Conservation (phyloP, 768 basidiomycete genomes). For the Leccinellum rugosiceps region DNA sequence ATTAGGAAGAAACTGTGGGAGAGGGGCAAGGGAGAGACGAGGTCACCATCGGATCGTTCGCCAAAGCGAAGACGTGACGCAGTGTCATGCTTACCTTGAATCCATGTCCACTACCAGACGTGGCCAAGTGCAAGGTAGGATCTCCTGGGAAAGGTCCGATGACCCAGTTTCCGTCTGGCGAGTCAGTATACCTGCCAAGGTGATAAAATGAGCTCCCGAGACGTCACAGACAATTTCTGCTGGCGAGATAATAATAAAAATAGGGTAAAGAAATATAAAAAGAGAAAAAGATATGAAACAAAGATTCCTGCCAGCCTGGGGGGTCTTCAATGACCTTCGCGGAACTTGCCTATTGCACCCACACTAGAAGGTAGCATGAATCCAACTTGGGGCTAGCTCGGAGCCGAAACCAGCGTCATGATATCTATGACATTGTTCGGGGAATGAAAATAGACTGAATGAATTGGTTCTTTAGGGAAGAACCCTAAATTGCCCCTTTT, state of each 20-base stretch:
- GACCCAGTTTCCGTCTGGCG: slow-evolving; percentile 84
- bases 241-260: background rate
- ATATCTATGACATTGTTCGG: too few relatives aligned
- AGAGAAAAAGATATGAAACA: background rate
- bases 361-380: background rate
- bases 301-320: background rate
- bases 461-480: too few relatives aligned
- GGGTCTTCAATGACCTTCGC: slow-evolving; percentile 9
- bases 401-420: background rate
- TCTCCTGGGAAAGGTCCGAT: slow-evolving; percentile 70
- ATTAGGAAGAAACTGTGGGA: slow-evolving; percentile 75
- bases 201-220: background rate
- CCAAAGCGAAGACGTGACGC: background rate
- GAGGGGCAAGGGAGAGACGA: background rate
- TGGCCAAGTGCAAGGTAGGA: slow-evolving; percentile 69
- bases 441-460: background rate
- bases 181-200: slow-evolving; percentile 77
- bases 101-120: slow-evolving; percentile 85
- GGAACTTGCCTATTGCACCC: background rate
- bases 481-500: background rate
- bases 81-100: slow-evolving; percentile 58
- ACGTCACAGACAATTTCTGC: background rate
- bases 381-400: slow-evolving; percentile 1
- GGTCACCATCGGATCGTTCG: background rate
- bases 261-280: slow-evolving; percentile 3